phyloP scores from a whole-genome alignment of 768 basidiomycete genomes.

The Clitopilus passeckerianus region DNA sequence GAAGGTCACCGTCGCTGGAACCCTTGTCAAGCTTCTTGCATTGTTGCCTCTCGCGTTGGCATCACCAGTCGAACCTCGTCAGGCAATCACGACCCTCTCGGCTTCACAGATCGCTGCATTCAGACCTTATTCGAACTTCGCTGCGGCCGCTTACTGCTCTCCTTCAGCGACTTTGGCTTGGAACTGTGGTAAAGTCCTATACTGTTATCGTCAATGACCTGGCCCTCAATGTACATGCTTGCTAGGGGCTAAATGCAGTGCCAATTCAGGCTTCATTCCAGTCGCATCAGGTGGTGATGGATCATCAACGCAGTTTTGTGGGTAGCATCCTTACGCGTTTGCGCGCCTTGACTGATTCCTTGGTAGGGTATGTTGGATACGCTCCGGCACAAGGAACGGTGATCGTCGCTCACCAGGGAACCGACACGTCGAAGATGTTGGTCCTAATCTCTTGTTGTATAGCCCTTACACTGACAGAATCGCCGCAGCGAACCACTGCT shows the following conservation, averaged over 20 bases:
- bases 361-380: conserved; percentile 15
- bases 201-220: not conserved
- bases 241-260: conserved; percentile 29
- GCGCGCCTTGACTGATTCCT: not conserved
- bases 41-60: conserved; percentile 5
- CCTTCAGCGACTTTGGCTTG: conserved; percentile 37
- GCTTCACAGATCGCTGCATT: conserved; percentile 36
- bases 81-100: conserved; percentile 32
- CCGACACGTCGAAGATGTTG: conserved; percentile 22
- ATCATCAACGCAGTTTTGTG: conserved; percentile 31
- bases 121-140: conserved; percentile 43
- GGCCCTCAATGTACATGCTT: not conserved
- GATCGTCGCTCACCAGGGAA: conserved; percentile 1
- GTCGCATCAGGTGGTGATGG: conserved; percentile 43
- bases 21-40: conserved; percentile 4
- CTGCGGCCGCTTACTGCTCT: conserved; percentile 47
- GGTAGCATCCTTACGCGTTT: conserved; percentile 1
- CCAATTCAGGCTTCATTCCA: conserved; percentile 35
- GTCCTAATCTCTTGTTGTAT: conserved; percentile 2
- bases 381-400: conserved; percentile 6
- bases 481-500: conserved; percentile 26
- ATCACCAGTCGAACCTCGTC: conserved; percentile 15
- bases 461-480: not conserved
- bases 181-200: conserved; percentile 41
- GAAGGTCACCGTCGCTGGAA: not conserved